phyloP scores from a whole-genome alignment of 176 grass and related monocot genomes.

The Hordeum marinum region DNA sequence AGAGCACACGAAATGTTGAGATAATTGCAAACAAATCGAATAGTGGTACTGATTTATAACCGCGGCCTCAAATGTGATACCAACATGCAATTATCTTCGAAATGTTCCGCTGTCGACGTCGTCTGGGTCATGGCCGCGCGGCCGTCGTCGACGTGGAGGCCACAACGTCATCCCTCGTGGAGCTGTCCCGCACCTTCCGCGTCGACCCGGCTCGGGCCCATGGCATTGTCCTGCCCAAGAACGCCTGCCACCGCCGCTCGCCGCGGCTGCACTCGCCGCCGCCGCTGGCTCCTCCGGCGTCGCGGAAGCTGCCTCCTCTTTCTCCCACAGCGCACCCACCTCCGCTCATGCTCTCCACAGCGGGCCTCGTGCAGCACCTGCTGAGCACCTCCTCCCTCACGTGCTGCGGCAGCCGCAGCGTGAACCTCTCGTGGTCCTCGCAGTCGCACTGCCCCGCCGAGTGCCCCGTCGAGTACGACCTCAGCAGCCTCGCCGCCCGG shows the following conservation, averaged over 20 bases:
- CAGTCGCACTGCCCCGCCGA: slow-evolving; percentile 22
- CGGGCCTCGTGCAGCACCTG: slow-evolving; percentile 17
- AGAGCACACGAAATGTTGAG: too few species aligned
- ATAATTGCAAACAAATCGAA: too few species aligned
- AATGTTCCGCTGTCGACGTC: too few species aligned
- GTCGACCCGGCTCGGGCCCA: slow-evolving; percentile 32
- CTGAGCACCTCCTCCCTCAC: slow-evolving; percentile 58
- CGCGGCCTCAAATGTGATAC: too few species aligned
- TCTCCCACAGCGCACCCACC: background rate
- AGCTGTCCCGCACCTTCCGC: slow-evolving; percentile 21
- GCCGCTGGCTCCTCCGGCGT: background rate
- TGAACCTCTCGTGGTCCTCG: slow-evolving; percentile 55
- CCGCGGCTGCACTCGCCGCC: slow-evolving; percentile 51
- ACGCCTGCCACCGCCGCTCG: slow-evolving; percentile 25
- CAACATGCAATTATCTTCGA: too few species aligned
- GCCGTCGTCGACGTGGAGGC: too few species aligned
- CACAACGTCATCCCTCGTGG: too few species aligned
- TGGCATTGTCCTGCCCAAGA: slow-evolving; percentile 34
- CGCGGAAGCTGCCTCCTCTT: slow-evolving; percentile 32
- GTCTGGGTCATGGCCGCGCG: too few species aligned
- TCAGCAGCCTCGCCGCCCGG: slow-evolving; percentile 36
- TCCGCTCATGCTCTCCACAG: slow-evolving; percentile 38
- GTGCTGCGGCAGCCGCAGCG: slow-evolving; percentile 59
- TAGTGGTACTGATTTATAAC: too few species aligned
- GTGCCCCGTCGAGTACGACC: slow-evolving; percentile 53